Evolutionary conservation across 495 filamentous ascomycete genomes (phyloP), one percentile per base, ranked within the genome.

Genomic region (Geopyxis carbonaria): DNA sequence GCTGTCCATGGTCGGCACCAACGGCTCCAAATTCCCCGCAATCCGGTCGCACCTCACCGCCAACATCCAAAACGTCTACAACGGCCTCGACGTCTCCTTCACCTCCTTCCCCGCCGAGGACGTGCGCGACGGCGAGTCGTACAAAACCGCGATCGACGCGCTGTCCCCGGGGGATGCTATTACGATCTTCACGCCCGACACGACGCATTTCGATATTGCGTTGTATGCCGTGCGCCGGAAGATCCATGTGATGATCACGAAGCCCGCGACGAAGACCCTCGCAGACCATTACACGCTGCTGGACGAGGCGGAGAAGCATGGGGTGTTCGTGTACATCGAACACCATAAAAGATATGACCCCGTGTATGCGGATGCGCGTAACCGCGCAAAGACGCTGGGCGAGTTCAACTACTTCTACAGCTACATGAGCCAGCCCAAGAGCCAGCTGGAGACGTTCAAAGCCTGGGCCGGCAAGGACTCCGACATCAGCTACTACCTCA

Each of bases 371-470:
- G 86, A 94, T 54, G 86, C 86, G 1, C 62, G 64, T n/a, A 74
- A 73, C 53, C 74, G 77, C 44, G 82, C 86, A 0, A 60, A 66
- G 50, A 68, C 59, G 19, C 61, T 94, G 4, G 86, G 86, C 34
- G 80, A 93, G 58, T 93, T 93, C 70, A 93, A 91, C 61, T 93
- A 93, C 66, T 94, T 93, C 61, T 93, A 93, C 65, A 78, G 71
- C 46, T 94, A 93, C 65, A 93, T 94, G 86, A 78, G 72, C 35
- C 86, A 94, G 66, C 86, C 86, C 16, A 93, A 94, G 57, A 75
- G 60, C 14, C 86, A 93, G 61, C 67, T 94, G 4, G 81, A 91
- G 63, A 93, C 86, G 0, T 94, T 94, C 75, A 89, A 84, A 59
- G 80, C 85, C 0, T 94, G 86, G 86, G 86, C 86, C 0, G 86